Evolutionary conservation across 2,329 filamentous ascomycete species (phyloP).

Genomic region (Cadophora sp.): DNA sequence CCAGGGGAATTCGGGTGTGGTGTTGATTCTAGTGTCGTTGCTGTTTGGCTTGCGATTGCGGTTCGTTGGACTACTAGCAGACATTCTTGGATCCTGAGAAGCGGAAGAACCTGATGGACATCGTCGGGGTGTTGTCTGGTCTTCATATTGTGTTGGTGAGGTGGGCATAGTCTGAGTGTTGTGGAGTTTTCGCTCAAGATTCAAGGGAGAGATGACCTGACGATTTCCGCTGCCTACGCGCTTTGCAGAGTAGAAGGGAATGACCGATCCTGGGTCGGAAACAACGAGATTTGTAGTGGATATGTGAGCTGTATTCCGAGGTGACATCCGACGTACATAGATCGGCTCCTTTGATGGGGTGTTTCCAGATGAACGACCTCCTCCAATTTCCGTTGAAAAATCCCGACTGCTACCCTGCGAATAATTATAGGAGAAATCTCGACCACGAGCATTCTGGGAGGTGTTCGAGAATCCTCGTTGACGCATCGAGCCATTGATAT

Average conservation of each 20-base stretch:
- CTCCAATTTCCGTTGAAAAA: background rate
- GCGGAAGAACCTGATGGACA: background rate
- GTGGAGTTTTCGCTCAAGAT: background rate
- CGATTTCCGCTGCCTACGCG: background rate
- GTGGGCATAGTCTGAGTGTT: background rate
- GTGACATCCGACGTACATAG: background rate
- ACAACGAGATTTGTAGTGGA: background rate
- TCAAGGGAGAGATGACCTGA: background rate
- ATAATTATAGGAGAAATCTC: background rate
- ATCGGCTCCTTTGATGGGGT: background rate
- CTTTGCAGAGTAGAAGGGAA: background rate
- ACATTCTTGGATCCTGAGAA: background rate
- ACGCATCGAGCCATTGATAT: background rate
- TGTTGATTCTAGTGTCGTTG: constrained; percentile 7
- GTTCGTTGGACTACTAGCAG: background rate
- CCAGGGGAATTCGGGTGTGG: background rate
- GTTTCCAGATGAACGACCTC: constrained; percentile 5
- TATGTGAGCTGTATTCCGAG: background rate
- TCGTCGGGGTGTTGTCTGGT: background rate
- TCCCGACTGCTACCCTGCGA: background rate
- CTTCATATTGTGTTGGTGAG: background rate
- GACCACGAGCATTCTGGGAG: background rate
- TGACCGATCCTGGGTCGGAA: constrained; percentile 3
- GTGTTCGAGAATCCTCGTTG: constrained; percentile 2
- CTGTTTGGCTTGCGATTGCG: background rate